These are phyloP conservation scores for Pichia sp. DNA, from an alignment of 1,139 yeast genomes.

Conservation along the genomic window DNA sequence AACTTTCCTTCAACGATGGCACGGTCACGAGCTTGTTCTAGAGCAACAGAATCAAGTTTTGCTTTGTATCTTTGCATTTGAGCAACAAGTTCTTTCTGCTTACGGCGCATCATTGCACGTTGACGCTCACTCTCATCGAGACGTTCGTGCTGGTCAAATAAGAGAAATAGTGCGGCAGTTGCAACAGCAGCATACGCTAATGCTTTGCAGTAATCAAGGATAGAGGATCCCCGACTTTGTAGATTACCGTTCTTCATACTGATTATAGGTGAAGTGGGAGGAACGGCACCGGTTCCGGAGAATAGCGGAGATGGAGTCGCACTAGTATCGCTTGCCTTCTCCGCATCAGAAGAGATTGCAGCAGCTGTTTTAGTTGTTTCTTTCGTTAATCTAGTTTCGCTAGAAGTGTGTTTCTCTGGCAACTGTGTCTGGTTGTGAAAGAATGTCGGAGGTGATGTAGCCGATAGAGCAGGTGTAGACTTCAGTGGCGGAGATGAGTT, in stretches of 20 bases:
- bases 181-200: conserved; percentile 14
- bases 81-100: conserved; percentile 23
- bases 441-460: conserved; percentile 4
- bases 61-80: conserved; percentile 25
- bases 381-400: not conserved
- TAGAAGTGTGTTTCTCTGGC: conserved; percentile 3
- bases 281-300: not conserved
- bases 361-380: no score
- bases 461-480: not conserved
- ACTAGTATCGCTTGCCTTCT: no score
- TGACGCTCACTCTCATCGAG: conserved; percentile 21
- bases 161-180: conserved; percentile 7
- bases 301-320: no score
- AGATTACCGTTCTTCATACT: no score
- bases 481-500: not conserved
- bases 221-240: conserved; percentile 4
- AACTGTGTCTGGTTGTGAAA: conserved; percentile 10
- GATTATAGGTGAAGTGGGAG: no score
- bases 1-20: conserved; percentile 42
- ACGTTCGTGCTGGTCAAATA: conserved; percentile 19
- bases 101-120: conserved; percentile 16
- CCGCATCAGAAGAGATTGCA: no score
- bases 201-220: conserved; percentile 12
- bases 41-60: conserved; percentile 30
- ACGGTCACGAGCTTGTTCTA: conserved; percentile 41